Evolutionary conservation across 2,329 filamentous ascomycete species (phyloP).

Genomic region (Penicillium palitans): DNA sequence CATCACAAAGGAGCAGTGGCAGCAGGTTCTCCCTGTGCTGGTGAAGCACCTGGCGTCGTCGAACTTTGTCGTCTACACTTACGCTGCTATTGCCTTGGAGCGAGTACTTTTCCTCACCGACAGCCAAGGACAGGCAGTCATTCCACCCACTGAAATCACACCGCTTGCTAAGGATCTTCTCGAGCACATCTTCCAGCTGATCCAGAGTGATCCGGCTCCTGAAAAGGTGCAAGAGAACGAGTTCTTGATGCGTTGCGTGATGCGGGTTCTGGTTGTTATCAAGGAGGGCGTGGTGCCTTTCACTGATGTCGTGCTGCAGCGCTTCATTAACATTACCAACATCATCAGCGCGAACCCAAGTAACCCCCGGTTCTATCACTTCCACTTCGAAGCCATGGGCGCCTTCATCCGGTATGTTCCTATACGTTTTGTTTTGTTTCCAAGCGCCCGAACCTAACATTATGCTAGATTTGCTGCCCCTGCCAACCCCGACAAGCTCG

Average conservation of each 20-base stretch:
- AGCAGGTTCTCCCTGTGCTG: slow-evolving; percentile 80
- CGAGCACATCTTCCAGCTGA: slow-evolving; percentile 84
- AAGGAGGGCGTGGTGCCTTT: slow-evolving; percentile 75
- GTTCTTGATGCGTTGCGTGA: slow-evolving; percentile 97
- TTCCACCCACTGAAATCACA: slow-evolving; percentile 74
- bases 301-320: slow-evolving; percentile 74
- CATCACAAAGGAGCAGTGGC: slow-evolving; percentile 88
- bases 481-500: slow-evolving; percentile 69
- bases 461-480: slow-evolving; percentile 61
- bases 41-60: slow-evolving; percentile 86
- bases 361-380: slow-evolving; percentile 98
- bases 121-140: slow-evolving; percentile 72
- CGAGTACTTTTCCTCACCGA: slow-evolving; percentile 82
- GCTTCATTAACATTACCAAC: slow-evolving; percentile 84
- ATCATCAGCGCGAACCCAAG: slow-evolving; percentile 93
- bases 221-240: slow-evolving; percentile 98
- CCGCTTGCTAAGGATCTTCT: slow-evolving; percentile 83
- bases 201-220: slow-evolving; percentile 79
- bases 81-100: slow-evolving; percentile 95
- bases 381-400: slow-evolving; percentile 91
- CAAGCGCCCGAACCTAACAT: slow-evolving; percentile 10
- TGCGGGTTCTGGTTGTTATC: slow-evolving; percentile 94
- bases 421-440: background rate
- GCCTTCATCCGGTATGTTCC: slow-evolving; percentile 69
- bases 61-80: slow-evolving; percentile 97